Evolutionary conservation across 495 filamentous ascomycete genomes (phyloP).

Genomic region (Chaetomium cochliodes): DNA sequence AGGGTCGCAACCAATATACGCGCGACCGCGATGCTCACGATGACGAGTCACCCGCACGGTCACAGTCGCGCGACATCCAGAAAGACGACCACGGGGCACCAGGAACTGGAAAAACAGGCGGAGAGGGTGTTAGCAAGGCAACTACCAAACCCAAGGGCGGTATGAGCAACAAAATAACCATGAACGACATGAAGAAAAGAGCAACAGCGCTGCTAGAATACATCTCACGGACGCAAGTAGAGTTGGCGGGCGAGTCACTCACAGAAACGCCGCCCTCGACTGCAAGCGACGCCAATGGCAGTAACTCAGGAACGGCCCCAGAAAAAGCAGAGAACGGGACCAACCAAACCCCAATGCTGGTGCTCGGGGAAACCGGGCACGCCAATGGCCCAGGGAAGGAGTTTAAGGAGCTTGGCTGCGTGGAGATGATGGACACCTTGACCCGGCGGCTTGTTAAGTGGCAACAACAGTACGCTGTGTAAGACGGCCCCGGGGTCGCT

Average conservation of each 20-base stretch:
- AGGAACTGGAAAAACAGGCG: constrained; percentile 22
- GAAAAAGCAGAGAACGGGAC: constrained; percentile 12
- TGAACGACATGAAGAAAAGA: constrained; percentile 88
- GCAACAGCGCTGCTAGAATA: constrained; percentile 83
- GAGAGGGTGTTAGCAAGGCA: constrained; percentile 30
- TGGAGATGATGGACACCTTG: constrained; percentile 81
- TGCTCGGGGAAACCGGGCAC: not conserved
- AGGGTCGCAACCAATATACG: constrained; percentile 84
- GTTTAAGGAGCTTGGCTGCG: constrained; percentile 66
- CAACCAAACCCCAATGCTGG: not conserved
- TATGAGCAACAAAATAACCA: constrained; percentile 66
- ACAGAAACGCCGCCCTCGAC: constrained; percentile 20
- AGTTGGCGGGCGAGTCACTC: constrained; percentile 64
- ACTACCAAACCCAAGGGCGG: constrained; percentile 41
- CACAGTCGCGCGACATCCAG: constrained; percentile 61
- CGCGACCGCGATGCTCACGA: constrained; percentile 67
- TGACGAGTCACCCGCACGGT: constrained; percentile 64
- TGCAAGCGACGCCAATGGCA: constrained; percentile 10
- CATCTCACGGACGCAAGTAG: constrained; percentile 85
- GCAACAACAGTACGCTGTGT: constrained; percentile 59
- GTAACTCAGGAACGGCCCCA: constrained; percentile 1
- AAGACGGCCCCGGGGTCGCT: constrained; percentile 1
- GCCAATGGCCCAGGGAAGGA: constrained; percentile 43
- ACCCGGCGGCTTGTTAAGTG: constrained; percentile 74
- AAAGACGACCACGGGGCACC: constrained; percentile 39